Evolutionary conservation across 371 early-diverging fungal genomes (phyloP).

Genomic region (Rhizopus stolonifer): DNA sequence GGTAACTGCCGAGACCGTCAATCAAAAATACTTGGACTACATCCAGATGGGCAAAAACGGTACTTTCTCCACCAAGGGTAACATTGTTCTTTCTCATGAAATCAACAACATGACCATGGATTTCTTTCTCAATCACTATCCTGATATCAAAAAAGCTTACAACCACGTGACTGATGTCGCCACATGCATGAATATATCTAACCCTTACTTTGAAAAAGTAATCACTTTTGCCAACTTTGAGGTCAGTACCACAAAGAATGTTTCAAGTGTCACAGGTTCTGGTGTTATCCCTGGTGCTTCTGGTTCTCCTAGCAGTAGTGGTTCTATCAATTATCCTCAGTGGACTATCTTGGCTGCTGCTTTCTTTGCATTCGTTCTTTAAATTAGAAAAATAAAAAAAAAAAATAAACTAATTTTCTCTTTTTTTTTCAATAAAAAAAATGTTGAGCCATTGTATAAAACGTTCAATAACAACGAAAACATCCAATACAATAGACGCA

Average conservation of each 20-base stretch:
- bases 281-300: slow-evolving; percentile 39
- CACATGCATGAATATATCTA: slow-evolving; percentile 55
- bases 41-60: slow-evolving; percentile 46
- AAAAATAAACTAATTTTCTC: background rate
- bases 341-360: slow-evolving; percentile 36
- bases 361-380: slow-evolving; percentile 26
- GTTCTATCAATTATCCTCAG: slow-evolving; percentile 1
- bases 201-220: slow-evolving; percentile 47
- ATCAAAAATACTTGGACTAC: slow-evolving; percentile 26
- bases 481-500: slow-evolving; percentile 14
- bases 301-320: slow-evolving; percentile 10
- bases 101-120: slow-evolving; percentile 57
- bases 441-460: slow-evolving; percentile 2
- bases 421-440: background rate
- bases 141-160: slow-evolving; percentile 47
- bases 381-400: slow-evolving; percentile 3
- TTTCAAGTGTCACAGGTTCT: slow-evolving; percentile 30
- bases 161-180: slow-evolving; percentile 51
- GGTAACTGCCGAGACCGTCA: slow-evolving; percentile 23
- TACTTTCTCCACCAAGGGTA: slow-evolving; percentile 28
- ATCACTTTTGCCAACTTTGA: slow-evolving; percentile 45
- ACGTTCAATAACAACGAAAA: slow-evolving; percentile 7
- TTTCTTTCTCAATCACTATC: slow-evolving; percentile 43
- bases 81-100: slow-evolving; percentile 52
- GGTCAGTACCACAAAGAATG: slow-evolving; percentile 21